Evolutionary conservation across 305 asterid genomes (phyloP).

Genomic region (Petunia hybrid): DNA sequence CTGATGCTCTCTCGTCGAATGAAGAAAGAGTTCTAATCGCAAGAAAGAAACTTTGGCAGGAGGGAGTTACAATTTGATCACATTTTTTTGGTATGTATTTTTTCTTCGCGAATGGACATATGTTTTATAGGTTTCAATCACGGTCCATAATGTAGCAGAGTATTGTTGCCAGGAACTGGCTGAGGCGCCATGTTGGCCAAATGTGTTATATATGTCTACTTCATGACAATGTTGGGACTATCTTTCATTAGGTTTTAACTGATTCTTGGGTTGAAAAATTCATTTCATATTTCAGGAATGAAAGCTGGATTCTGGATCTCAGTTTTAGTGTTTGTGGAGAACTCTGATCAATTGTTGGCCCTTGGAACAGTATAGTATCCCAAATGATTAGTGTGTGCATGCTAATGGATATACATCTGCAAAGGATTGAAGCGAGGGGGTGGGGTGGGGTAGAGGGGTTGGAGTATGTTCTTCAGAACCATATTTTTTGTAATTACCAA

Average conservation of each 20-base stretch:
- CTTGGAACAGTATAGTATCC: background rate
- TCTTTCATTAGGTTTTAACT: conserved; percentile 20
- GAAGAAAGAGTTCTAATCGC: conserved; percentile 78
- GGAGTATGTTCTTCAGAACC: background rate
- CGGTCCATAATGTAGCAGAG: conserved; percentile 4
- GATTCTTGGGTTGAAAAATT: background rate
- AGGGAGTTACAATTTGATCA: conserved; percentile 40
- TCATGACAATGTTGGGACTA: conserved; percentile 18
- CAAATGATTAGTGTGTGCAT: conserved; percentile 3
- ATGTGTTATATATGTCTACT: conserved; percentile 9
- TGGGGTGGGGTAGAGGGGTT: background rate
- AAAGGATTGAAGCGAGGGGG: background rate
- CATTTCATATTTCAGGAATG: background rate
- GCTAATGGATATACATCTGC: background rate
- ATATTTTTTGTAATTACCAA: background rate
- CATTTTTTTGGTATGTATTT: conserved; percentile 24
- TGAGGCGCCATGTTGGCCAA: background rate
- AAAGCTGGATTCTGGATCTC: conserved; percentile 27
- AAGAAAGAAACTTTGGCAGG: conserved; percentile 63
- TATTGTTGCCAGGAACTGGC: conserved; percentile 23
- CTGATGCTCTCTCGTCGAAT: conserved; percentile 58
- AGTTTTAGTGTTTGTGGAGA: background rate
- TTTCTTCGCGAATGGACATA: background rate
- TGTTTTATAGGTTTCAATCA: background rate
- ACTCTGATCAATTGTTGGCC: conserved; percentile 23